Evolutionary conservation across 371 early-diverging fungal genomes (phyloP).

Genomic region (Rhizopus microsporus): DNA sequence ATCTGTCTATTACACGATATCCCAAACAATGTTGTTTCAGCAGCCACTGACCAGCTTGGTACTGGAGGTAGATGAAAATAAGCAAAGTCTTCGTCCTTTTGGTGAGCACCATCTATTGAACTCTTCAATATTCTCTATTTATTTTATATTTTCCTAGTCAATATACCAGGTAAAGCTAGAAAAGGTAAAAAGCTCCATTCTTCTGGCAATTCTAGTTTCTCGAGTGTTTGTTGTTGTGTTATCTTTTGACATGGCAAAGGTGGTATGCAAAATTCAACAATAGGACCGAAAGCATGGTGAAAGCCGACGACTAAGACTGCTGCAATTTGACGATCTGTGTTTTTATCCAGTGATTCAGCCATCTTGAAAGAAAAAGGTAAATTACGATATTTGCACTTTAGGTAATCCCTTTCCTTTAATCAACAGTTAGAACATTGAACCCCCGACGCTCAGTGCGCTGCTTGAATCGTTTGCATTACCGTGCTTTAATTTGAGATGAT

Average conservation of each 20-base stretch:
- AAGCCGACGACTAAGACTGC: constrained; percentile 53
- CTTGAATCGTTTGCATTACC: too few relatives aligned
- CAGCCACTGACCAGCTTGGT: constrained; percentile 59
- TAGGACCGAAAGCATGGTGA: constrained; percentile 68
- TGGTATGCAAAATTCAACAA: constrained; percentile 75
- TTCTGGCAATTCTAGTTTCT: constrained; percentile 69
- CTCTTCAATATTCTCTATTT: neutral
- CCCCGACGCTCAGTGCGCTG: too few relatives aligned
- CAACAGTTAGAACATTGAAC: too few relatives aligned
- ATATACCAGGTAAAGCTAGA: constrained; percentile 67
- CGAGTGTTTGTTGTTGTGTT: constrained; percentile 30
- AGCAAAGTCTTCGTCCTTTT: constrained; percentile 80
- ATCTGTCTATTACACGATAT: constrained; percentile 87
- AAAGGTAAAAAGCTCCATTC: constrained; percentile 80
- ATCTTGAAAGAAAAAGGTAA: neutral
- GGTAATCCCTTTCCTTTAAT: too few relatives aligned
- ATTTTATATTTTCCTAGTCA: neutral
- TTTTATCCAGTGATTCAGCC: constrained; percentile 26
- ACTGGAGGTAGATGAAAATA: constrained; percentile 87
- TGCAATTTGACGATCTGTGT: constrained; percentile 43
- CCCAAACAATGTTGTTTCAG: constrained; percentile 74
- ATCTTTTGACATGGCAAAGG: constrained; percentile 59
- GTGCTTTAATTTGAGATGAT: too few relatives aligned
- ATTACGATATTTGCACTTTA: too few relatives aligned
- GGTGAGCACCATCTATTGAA: constrained; percentile 77